phyloP scores from a whole-genome alignment of 1,284 basidiomycete species.

The Ustilago esculenta region DNA sequence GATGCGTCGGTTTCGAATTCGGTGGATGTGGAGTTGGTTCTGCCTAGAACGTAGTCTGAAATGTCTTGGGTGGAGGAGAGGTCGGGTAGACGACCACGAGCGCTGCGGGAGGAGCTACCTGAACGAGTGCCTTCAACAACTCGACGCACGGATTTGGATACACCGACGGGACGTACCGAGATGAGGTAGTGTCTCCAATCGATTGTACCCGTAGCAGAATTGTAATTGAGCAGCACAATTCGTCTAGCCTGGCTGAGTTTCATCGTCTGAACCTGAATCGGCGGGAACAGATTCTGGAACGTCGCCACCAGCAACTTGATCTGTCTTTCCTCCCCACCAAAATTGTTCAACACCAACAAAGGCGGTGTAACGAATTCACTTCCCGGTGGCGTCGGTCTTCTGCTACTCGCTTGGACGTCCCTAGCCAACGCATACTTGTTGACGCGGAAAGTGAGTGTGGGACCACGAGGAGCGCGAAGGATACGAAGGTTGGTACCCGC shows the following conservation, averaged over 20 bases:
- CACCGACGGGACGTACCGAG: conserved; percentile 91
- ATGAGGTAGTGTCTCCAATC: conserved; percentile 96
- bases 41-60: conserved; percentile 89
- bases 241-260: conserved; percentile 71
- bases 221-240: conserved; percentile 92
- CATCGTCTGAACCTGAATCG: conserved; percentile 77
- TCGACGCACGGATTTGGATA: conserved; percentile 89
- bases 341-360: conserved; percentile 75
- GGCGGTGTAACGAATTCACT: conserved; percentile 87
- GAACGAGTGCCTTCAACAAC: conserved; percentile 78
- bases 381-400: conserved; percentile 75
- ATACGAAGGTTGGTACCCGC: conserved; percentile 83
- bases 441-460: conserved; percentile 91
- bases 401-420: conserved; percentile 78
- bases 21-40: conserved; percentile 71
- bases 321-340: conserved; percentile 78
- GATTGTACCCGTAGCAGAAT: conserved; percentile 83
- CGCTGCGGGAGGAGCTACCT: conserved; percentile 2
- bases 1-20: conserved; percentile 72
- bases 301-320: conserved; percentile 76
- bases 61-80: conserved; percentile 91
- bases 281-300: conserved; percentile 88
- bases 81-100: conserved; percentile 72
- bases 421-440: conserved; percentile 91
- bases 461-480: conserved; percentile 87